Conservation (phyloP, 2,329 filamentous ascomycete genomes). For the Domatiomyces catenatus region DNA sequence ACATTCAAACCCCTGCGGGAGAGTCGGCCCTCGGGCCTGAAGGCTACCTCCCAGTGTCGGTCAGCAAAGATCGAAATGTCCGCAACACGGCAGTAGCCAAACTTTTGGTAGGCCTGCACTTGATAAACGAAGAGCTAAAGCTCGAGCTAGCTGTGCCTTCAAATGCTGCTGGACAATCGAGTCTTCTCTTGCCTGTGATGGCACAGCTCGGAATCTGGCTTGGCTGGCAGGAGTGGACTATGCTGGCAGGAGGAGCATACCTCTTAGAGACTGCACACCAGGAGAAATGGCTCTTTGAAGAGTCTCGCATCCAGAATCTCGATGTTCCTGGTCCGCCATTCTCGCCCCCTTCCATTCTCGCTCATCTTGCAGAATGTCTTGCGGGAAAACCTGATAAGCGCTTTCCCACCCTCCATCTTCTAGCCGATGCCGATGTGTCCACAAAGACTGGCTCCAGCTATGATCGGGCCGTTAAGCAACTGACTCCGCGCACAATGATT, state of each 20-base stretch:
- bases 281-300: constrained; percentile 41
- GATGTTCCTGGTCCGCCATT: constrained; percentile 36
- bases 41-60: constrained; percentile 52
- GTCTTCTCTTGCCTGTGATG: constrained; percentile 54
- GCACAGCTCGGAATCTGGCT: constrained; percentile 74
- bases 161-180: constrained; percentile 26
- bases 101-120: constrained; percentile 60
- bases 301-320: constrained; percentile 29
- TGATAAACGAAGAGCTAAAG: constrained; percentile 81
- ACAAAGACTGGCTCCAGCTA: background rate
- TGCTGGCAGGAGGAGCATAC: constrained; percentile 38
- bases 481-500: background rate
- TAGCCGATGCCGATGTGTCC: constrained; percentile 18
- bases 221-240: constrained; percentile 51
- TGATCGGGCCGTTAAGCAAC: background rate
- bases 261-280: constrained; percentile 44
- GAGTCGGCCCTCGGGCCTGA: constrained; percentile 36
- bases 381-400: constrained; percentile 14
- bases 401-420: constrained; percentile 31
- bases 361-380: constrained; percentile 29
- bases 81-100: constrained; percentile 51
- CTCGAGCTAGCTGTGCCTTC: constrained; percentile 47
- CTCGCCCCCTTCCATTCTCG: constrained; percentile 43
- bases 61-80: constrained; percentile 37
- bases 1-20: constrained; percentile 45